Base-by-base conservation (phyloP, 106 monocot genomes). In the Phalaenopsis equestris region DNA sequence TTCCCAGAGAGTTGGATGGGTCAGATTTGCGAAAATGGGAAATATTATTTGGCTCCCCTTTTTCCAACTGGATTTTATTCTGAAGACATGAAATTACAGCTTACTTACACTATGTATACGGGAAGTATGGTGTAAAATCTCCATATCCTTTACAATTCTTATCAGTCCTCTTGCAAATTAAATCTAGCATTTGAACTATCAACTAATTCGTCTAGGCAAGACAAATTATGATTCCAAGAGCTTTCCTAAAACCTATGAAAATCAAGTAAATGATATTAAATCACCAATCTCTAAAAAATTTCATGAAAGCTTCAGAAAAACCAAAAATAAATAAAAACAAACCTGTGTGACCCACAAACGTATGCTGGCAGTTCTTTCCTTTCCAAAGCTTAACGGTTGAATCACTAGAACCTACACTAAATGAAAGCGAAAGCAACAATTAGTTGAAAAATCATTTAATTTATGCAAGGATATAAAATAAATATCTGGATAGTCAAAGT, bases 281-380 rank as follows among this genome's bases (percentile, higher is more conserved):
- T 21, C 70, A 38, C 2, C 14, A 41, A 70, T 2, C 14, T 39
- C 70, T 70, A 38, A 38, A 14, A 39, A 36, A 38, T 65, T 4
- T 12, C 70, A 38, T 70, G 38, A 70, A 4, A 70, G 23, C 38
- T 6, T 6, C 70, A 70, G 39, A 11, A 24, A 74, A 23, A 74
- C 41, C 37, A 38, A 38, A 39, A 67, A 5, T 18, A 68, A 48
- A 84, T n/a, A 41, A 79, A 45, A 72, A 78, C 83, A 73, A 77
- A 97, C 97, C 97, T 82, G 97, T 81, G 77, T 94, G 97, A 1
- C 94, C 97, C 47, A 76, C 41, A 77, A 94, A 94, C 41, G 94
- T 94, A 41, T 92, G 94, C 10, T 90, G 61, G 76, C 97, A 94
- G 42, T 89, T 85, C 64, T 85, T 90, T 74, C 92, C 97, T 80